phyloP scores from a whole-genome alignment of 495 filamentous ascomycete genomes.

The Neurospora sp. region DNA sequence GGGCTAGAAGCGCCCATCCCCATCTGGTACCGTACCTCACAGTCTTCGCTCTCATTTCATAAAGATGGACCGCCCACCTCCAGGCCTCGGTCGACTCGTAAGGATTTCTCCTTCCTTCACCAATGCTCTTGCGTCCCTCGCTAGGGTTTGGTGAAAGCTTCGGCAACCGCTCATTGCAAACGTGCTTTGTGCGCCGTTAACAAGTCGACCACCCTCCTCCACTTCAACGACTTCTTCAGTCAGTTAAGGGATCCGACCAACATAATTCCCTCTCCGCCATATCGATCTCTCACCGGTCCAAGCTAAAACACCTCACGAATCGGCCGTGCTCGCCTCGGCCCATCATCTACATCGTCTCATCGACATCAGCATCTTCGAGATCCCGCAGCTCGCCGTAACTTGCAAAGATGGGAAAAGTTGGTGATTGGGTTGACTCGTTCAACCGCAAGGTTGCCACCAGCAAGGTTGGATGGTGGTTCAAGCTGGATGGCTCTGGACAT shows the following conservation, averaged over 20 bases:
- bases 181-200: not conserved
- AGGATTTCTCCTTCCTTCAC: not conserved
- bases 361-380: not conserved
- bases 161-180: slow-evolving; percentile 1
- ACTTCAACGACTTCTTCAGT: not conserved
- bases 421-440: slow-evolving; percentile 37
- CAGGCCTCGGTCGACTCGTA: slow-evolving; percentile 1
- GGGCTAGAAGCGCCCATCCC: not conserved
- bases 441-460: slow-evolving; percentile 47
- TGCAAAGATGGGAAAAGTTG: slow-evolving; percentile 19
- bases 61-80: slow-evolving; percentile 6
- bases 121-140: not conserved
- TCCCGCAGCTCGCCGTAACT: not conserved
- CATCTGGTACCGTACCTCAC: not conserved
- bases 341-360: not conserved
- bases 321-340: not conserved
- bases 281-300: not conserved
- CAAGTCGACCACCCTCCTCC: not conserved
- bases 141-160: slow-evolving; percentile 1
- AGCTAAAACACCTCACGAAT: not conserved
- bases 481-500: slow-evolving; percentile 64
- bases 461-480: slow-evolving; percentile 61
- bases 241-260: not conserved
- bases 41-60: slow-evolving; percentile 5
- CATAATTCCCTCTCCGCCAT: not conserved